Base-by-base conservation (phyloP, 495 filamentous ascomycete species). In the Xylaria venustula region DNA sequence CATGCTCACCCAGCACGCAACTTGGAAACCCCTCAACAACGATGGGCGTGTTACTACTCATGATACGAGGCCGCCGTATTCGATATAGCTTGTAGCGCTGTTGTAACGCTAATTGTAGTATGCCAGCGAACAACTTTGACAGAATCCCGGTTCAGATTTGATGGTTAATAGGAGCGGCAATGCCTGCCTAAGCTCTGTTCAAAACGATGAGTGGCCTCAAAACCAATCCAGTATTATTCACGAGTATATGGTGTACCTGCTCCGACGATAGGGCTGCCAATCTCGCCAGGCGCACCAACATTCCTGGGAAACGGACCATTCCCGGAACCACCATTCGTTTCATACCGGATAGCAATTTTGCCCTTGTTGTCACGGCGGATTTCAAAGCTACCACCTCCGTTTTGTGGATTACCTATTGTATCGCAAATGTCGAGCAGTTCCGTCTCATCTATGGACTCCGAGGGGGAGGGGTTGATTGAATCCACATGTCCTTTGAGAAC, bases 361-460 rank as follows among this genome's bases (percentile, higher is more conserved):
- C 67, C 76, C 23, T 74, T 68, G 0, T 73, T 81, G 42, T 84
- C 80, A 41, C 81, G 80, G 49, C 79, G 79, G 57, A 88, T 78
- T 23, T 81, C 82, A 70, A 98, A 96, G 42, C 80, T 87, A 19
- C 94, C 94, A 53, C 94, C 94, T 53, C 94, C 94, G 64, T 98
- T 98, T 49, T 88, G 83, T 0, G 78, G 68, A 66, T 90, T 95
- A 58, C 94, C 94, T 69, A 94, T 88, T 1, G 93, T 95, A 62
- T 97, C 93, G 72, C 90, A 93, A 57, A 96, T 90, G 48, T 91
- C 88, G n/a, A 92, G 79, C 72, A 98, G 80, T 63, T 96, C 92
- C 28, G 84, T 77, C 52, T 89, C 77, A 2, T 77, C 77, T 59
- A 94, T 83, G 0, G 83, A 73, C 1, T 82, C 74, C 41, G 91